These are phyloP conservation scores for Phlyctochytrium planicorne DNA, from an alignment of 192 early-diverging fungal genomes.

Conservation along the genomic window DNA sequence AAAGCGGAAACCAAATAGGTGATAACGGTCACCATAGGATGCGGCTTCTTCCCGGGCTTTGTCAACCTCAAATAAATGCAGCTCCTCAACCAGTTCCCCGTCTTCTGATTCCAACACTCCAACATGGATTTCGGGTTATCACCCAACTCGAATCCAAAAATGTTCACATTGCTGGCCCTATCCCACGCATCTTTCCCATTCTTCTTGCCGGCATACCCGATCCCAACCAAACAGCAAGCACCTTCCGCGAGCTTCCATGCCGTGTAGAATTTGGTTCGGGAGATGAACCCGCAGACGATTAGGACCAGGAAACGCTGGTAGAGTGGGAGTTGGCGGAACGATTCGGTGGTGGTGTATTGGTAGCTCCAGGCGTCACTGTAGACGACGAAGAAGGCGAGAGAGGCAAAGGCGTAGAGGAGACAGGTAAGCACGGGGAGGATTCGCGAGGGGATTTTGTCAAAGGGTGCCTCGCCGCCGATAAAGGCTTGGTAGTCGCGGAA, in stretches of 20 bases:
- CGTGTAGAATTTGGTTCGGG: slow-evolving; percentile 81
- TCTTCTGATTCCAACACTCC: slow-evolving; percentile 90
- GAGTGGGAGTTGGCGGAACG: slow-evolving; percentile 7
- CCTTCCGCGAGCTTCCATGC: slow-evolving; percentile 92
- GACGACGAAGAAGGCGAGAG: slow-evolving; percentile 6
- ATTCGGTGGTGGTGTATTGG: slow-evolving; percentile 6
- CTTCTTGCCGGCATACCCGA: slow-evolving; percentile 76
- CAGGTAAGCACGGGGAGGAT: slow-evolving; percentile 23
- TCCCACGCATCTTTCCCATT: slow-evolving; percentile 65
- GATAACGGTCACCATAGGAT: slow-evolving; percentile 58
- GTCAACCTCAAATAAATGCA: slow-evolving; percentile 78
- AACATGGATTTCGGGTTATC: slow-evolving; percentile 71
- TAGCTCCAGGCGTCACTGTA: not conserved
- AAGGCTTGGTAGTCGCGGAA: slow-evolving; percentile 46
- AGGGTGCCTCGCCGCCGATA: slow-evolving; percentile 23
- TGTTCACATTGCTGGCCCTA: slow-evolving; percentile 74
- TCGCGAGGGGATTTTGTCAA: slow-evolving; percentile 41
- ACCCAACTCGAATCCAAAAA: slow-evolving; percentile 70
- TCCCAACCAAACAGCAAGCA: slow-evolving; percentile 75
- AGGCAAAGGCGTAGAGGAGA: slow-evolving; percentile 5
- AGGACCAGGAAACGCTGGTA: slow-evolving; percentile 48
- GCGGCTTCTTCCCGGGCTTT: slow-evolving; percentile 50
- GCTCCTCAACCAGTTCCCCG: slow-evolving; percentile 83
- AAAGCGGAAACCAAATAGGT: slow-evolving; percentile 85
- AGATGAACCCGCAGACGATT: slow-evolving; percentile 56